Percentiles rank a stretch among this genome's conserved stretches.
Evolutionary conservation across 208 protist species (phyloP).

Genomic region (Leishmania aethiopica): DNA sequence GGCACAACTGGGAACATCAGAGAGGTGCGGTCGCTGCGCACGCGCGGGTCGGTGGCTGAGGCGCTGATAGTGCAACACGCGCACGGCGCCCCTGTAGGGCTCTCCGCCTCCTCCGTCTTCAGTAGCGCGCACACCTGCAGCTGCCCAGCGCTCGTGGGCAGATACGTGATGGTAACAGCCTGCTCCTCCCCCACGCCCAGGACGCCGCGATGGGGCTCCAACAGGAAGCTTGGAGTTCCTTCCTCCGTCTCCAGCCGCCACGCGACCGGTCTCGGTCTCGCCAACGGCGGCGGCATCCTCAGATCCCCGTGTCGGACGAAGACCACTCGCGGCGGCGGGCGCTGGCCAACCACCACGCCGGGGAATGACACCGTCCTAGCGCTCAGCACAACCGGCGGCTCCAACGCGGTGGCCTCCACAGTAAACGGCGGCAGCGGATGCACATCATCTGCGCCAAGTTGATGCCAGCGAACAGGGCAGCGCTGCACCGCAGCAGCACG

Average conservation of each 20-base stretch:
- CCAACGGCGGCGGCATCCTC: slow-evolving; percentile 21
- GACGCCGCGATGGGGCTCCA: slow-evolving; percentile 62
- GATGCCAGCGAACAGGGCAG: slow-evolving; percentile 64
- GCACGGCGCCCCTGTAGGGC: slow-evolving; percentile 40
- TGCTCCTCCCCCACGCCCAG: slow-evolving; percentile 50
- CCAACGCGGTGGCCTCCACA: slow-evolving; percentile 41
- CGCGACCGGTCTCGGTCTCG: slow-evolving; percentile 14
- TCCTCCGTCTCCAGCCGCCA: slow-evolving; percentile 23
- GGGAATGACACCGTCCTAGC: slow-evolving; percentile 46
- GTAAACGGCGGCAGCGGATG: slow-evolving; percentile 73
- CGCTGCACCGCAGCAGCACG: slow-evolving; percentile 14
- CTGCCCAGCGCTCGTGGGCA: slow-evolving; percentile 40
- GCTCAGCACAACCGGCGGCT: slow-evolving; percentile 43
- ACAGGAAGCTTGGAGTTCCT: slow-evolving; percentile 46
- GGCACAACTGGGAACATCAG: slow-evolving; percentile 91
- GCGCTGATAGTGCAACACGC: slow-evolving; percentile 56
- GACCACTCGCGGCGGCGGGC: slow-evolving; percentile 45
- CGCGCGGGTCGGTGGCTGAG: slow-evolving; percentile 68
- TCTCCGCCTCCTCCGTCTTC: slow-evolving; percentile 47
- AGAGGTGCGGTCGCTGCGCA: slow-evolving; percentile 76
- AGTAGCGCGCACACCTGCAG: slow-evolving; percentile 48
- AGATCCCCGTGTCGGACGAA: slow-evolving; percentile 50
- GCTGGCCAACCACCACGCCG: slow-evolving; percentile 53
- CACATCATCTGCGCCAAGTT: slow-evolving; percentile 70
- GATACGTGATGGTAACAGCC: slow-evolving; percentile 76